These are phyloP conservation scores for Diaporthe humulicola DNA, from an alignment of 2,329 filamentous ascomycete species.

Conservation along the genomic window DNA sequence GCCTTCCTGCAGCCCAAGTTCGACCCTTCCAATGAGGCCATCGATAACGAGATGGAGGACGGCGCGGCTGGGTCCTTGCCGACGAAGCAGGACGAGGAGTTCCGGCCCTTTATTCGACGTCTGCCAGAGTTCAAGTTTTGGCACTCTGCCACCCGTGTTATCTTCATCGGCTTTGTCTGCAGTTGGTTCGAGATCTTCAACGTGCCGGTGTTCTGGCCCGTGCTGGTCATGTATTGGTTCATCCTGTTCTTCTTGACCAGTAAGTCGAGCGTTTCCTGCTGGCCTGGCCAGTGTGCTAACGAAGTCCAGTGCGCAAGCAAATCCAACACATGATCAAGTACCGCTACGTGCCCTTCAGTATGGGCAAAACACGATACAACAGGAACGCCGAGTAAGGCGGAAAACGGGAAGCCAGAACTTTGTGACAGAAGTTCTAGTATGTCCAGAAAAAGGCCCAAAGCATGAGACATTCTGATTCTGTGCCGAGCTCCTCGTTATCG, in stretches of 20 bases:
- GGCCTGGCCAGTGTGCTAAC: conserved; percentile 10
- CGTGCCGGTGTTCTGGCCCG: conserved; percentile 98
- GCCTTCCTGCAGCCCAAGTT: conserved; percentile 99
- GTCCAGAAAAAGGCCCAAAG: conserved; percentile 17
- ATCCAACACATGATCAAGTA: conserved; percentile 99
- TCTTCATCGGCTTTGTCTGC: conserved; percentile 86
- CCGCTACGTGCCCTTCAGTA: conserved; percentile 93
- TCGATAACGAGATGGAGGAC: conserved; percentile 97
- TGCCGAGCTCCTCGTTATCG: conserved; percentile 33
- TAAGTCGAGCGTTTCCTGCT: conserved; percentile 62
- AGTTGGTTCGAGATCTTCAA: conserved; percentile 96
- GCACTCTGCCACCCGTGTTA: conserved; percentile 92
- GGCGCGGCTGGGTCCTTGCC: conserved; percentile 85
- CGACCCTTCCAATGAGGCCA: conserved; percentile 90
- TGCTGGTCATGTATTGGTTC: conserved; percentile 98
- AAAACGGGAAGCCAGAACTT: neutral
- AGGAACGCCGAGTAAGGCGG: conserved; percentile 67
- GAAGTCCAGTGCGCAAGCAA: conserved; percentile 88
- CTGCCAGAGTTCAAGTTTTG: conserved; percentile 99
- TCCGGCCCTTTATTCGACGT: conserved; percentile 94
- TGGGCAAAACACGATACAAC: conserved; percentile 87
- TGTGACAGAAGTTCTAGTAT: neutral
- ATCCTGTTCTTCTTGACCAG: conserved; percentile 96
- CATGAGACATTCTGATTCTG: conserved; percentile 32
- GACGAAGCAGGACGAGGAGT: conserved; percentile 97